Evolutionary conservation across 352 stramenopile genomes (phyloP).

Genomic region (Pythium guiyangense): DNA sequence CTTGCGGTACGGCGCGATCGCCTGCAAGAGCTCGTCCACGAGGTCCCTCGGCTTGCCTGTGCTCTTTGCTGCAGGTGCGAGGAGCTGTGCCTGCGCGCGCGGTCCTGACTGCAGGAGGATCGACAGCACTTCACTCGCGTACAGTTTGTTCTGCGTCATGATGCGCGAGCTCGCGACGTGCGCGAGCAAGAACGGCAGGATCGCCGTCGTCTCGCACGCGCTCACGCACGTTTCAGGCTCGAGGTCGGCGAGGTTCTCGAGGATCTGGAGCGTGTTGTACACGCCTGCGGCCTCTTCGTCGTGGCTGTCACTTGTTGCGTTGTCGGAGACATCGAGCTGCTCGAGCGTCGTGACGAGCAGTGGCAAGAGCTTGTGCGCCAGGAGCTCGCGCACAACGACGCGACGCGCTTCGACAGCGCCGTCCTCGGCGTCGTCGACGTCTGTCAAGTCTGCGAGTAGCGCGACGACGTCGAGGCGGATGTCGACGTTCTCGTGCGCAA

Average conservation of each 20-base stretch:
- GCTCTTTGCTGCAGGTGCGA: too few species aligned
- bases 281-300: conserved; percentile 70
- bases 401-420: conserved; percentile 34
- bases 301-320: conserved; percentile 17
- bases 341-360: conserved; percentile 46
- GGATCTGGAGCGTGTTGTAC: conserved; percentile 77
- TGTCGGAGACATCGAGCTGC: conserved; percentile 22
- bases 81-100: conserved; percentile 31
- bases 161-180: conserved; percentile 29
- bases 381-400: conserved; percentile 43
- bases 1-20: conserved; percentile 86
- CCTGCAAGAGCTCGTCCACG: conserved; percentile 90
- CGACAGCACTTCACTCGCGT: conserved; percentile 81
- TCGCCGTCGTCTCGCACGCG: conserved; percentile 35
- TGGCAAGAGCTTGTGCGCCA: conserved; percentile 55
- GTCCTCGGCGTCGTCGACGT: conserved; percentile 44
- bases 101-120: conserved; percentile 74
- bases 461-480: conserved; percentile 49
- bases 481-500: conserved; percentile 82
- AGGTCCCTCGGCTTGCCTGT: conserved; percentile 48
- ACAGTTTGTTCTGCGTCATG: conserved; percentile 80
- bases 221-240: conserved; percentile 35
- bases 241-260: conserved; percentile 75
- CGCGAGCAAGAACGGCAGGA: conserved; percentile 58
- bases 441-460: conserved; percentile 71